These are phyloP conservation scores for Tremella mesenterica DNA, from an alignment of 768 basidiomycete species.

Conservation along the genomic window DNA sequence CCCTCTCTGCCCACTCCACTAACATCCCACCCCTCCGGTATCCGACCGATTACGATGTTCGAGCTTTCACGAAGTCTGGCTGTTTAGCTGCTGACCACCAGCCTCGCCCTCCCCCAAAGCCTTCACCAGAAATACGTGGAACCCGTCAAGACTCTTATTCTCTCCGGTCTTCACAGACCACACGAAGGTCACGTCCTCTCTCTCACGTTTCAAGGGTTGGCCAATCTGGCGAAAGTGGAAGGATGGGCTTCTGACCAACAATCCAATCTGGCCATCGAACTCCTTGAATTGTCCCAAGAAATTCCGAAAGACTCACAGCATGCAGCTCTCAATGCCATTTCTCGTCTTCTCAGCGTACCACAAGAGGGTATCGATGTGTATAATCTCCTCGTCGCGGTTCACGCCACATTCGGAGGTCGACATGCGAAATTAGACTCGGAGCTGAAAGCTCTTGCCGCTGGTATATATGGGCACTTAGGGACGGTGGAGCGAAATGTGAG, in stretches of 20 bases:
- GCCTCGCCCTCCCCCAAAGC: conserved; percentile 28
- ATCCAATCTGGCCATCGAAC: conserved; percentile 18
- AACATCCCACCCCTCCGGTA: neutral
- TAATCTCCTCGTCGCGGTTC: conserved; percentile 24
- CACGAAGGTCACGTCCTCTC: conserved; percentile 21
- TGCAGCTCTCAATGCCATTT: conserved; percentile 34
- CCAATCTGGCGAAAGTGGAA: conserved; percentile 33
- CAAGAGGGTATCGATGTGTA: conserved; percentile 29
- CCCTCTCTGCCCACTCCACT: neutral
- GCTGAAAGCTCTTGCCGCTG: conserved; percentile 28
- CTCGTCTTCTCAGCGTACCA: conserved; percentile 22
- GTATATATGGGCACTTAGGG: conserved; percentile 34
- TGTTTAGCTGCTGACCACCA: conserved; percentile 2
- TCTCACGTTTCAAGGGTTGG: conserved; percentile 33
- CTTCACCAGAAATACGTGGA: conserved; percentile 35
- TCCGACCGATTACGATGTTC: neutral
- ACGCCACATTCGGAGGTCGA: conserved; percentile 27
- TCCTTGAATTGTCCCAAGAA: conserved; percentile 34
- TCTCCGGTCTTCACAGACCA: conserved; percentile 21
- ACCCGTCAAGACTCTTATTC: conserved; percentile 33
- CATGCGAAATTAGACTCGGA: conserved; percentile 19
- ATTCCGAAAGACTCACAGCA: conserved; percentile 37
- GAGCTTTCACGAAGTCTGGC: neutral
- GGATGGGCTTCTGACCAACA: conserved; percentile 22
- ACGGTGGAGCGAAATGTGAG: conserved; percentile 39